Evolutionary conservation across 78 protist species (phyloP).

Genomic region (Ministeria vibrans): DNA sequence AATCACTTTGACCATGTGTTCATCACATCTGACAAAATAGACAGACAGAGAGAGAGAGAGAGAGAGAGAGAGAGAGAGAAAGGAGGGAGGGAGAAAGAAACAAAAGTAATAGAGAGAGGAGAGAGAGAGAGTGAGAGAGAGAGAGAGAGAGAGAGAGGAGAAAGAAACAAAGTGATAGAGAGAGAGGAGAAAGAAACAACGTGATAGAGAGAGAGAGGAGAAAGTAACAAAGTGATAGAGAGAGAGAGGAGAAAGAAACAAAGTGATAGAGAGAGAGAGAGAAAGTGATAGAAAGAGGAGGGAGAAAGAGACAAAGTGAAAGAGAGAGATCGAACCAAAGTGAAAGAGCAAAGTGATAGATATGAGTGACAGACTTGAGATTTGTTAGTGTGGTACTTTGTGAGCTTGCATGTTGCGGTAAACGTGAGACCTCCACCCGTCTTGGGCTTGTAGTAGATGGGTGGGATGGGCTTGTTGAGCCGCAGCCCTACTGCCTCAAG

Average conservation of each 20-base stretch:
- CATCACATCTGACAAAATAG: neutral
- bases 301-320: neutral
- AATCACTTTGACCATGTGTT: neutral
- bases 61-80: neutral
- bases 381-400: no score
- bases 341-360: no score
- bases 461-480: slow-evolving; percentile 88
- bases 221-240: neutral
- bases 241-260: neutral
- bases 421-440: slow-evolving; percentile 13
- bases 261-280: neutral
- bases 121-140: no score
- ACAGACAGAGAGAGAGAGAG: neutral
- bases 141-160: neutral
- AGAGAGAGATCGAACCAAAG: neutral
- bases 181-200: no score
- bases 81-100: no score
- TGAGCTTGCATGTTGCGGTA: slow-evolving; percentile 8
- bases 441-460: slow-evolving; percentile 39
- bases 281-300: neutral
- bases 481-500: slow-evolving; percentile 96
- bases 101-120: no score
- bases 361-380: no score
- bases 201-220: no score
- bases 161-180: no score